phyloP scores from a whole-genome alignment of 1,139 yeast species.

The Scheffersomyces quercinus region DNA sequence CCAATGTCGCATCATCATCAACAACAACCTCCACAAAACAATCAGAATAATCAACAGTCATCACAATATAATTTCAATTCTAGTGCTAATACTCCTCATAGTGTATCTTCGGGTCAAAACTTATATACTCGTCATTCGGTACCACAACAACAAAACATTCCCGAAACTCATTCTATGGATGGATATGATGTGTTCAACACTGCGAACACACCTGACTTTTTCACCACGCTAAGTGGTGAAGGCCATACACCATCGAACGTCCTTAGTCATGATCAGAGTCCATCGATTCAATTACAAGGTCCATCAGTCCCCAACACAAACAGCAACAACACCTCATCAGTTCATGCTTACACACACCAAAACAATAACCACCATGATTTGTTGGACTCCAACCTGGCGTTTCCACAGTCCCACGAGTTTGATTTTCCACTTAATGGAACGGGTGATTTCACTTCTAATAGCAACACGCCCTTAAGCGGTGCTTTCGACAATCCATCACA shows the following conservation, averaged over 20 bases:
- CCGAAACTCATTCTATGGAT: slow-evolving; percentile 13
- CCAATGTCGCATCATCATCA: slow-evolving; percentile 1
- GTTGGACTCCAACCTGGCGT: slow-evolving; percentile 4
- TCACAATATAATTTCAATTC: neutral
- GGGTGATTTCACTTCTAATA: neutral
- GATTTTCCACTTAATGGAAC: slow-evolving; percentile 4
- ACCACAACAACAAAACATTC: slow-evolving; percentile 3
- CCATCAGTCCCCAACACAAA: slow-evolving; percentile 3
- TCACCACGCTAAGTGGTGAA: slow-evolving; percentile 12
- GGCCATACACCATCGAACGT: slow-evolving; percentile 21
- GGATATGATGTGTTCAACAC: slow-evolving; percentile 10
- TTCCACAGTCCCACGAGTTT: slow-evolving; percentile 4
- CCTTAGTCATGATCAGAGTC: slow-evolving; percentile 3
- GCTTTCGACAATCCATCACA: slow-evolving; percentile 1
- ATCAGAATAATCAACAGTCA: slow-evolving; percentile 3
- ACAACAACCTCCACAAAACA: neutral
- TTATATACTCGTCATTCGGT: slow-evolving; percentile 4
- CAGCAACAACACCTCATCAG: slow-evolving; percentile 2
- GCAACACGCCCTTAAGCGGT: slow-evolving; percentile 1
- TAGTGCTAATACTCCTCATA: slow-evolving; percentile 8
- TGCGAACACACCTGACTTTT: slow-evolving; percentile 34
- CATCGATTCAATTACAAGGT: neutral
- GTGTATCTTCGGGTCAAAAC: slow-evolving; percentile 6
- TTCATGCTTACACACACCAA: slow-evolving; percentile 11
- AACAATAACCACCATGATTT: slow-evolving; percentile 6